Evolutionary conservation across 2,329 filamentous ascomycete genomes (phyloP).

Genomic region (Trichoderma atroviride): DNA sequence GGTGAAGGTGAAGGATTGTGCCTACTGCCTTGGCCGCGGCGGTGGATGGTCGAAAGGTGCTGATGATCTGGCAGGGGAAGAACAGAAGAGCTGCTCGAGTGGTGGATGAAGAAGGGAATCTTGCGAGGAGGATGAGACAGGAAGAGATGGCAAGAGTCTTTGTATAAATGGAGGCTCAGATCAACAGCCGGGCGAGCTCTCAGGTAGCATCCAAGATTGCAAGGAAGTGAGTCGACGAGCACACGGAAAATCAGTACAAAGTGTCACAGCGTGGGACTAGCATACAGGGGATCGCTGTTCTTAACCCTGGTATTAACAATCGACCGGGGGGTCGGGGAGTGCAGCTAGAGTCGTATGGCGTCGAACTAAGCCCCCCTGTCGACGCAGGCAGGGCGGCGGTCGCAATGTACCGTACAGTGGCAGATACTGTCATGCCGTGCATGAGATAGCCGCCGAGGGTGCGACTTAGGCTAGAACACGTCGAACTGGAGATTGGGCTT

Average conservation of each 20-base stretch:
- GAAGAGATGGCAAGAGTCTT: constrained; percentile 31
- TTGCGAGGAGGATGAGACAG: constrained; percentile 21
- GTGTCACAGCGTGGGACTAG: constrained; percentile 18
- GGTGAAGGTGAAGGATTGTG: constrained; percentile 29
- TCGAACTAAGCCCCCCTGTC: constrained; percentile 26
- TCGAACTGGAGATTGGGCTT: constrained; percentile 2
- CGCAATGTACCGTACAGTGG: constrained; percentile 24
- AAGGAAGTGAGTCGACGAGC: constrained; percentile 28
- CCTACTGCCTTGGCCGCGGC: constrained; percentile 37
- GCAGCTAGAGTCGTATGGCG: constrained; percentile 9
- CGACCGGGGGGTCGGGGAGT: constrained; percentile 29
- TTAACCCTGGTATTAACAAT: constrained; percentile 15
- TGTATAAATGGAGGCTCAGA: constrained; percentile 31
- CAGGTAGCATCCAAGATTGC: constrained; percentile 16
- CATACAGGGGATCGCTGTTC: constrained; percentile 30
- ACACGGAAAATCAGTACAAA: constrained; percentile 23
- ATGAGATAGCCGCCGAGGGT: constrained; percentile 38
- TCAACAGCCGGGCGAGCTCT: constrained; percentile 28
- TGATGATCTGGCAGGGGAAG: constrained; percentile 28
- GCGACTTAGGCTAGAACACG: not conserved
- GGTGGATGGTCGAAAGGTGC: constrained; percentile 31
- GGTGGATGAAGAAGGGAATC: constrained; percentile 25
- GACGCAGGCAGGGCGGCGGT: constrained; percentile 26
- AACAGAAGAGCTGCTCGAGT: constrained; percentile 12
- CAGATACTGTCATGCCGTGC: constrained; percentile 38